Base-by-base conservation (phyloP, 1,284 basidiomycete species). In the Moniliella sp. region DNA sequence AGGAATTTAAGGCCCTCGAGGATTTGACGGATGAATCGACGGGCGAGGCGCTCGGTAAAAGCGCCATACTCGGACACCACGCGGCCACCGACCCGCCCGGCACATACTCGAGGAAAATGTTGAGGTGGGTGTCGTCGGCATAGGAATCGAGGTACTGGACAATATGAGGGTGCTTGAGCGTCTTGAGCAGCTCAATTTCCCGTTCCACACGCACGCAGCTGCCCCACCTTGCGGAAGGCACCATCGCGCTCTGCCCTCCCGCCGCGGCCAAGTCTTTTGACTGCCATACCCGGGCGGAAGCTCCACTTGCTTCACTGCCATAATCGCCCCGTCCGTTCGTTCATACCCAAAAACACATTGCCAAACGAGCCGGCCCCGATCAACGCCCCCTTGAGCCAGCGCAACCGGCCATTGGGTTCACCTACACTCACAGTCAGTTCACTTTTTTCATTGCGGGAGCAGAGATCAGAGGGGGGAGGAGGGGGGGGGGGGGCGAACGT, bases 221-320 rank as follows among this genome's bases (percentile, higher is more conserved):
- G 94, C 61, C 71, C 74, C 65, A 79, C 78, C 65, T 91, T 93
- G 43, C 82, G 74, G 54, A 88, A 83, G 51, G 88, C 80, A 54
- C 83, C 88, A 14, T 78, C 73, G 5, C 75, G 76, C 16, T 76
- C 75, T 11, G n/a, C n/a, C n/a, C n/a, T n/a, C n/a, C n/a, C n/a
- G n/a, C n/a, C n/a, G n/a, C n/a, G n/a, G n/a, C n/a, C n/a, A n/a
- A n/a, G n/a, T n/a, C n/a, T n/a, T n/a, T n/a, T n/a, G n/a, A n/a
- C n/a, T n/a, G n/a, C n/a, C n/a, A n/a, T n/a, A n/a, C n/a, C 79
- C 78, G 0, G 75, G 77, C 0, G 83, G 81, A 16, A 97, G 69
- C 53, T 94, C 82, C 30, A 99, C 91, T 68, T 97, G 88, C 66
- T 97, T 97, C 44, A 99, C 91, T 15, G 91, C 91, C 91, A 99